These are phyloP conservation scores for Coniophora puteana DNA, from an alignment of 1,284 basidiomycete species.

Conservation along the genomic window DNA sequence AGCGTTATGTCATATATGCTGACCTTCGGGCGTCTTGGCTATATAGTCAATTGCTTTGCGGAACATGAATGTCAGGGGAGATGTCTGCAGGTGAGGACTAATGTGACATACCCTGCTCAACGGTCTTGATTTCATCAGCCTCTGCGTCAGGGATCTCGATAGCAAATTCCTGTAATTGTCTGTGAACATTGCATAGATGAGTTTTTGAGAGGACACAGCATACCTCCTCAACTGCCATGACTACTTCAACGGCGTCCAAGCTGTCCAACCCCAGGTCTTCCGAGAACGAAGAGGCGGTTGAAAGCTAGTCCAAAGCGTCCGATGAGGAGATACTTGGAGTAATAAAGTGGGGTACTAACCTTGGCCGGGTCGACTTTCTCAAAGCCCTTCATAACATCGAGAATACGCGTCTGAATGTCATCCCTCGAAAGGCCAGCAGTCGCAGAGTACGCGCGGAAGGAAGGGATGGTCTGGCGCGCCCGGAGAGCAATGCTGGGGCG, in stretches of 20 bases:
- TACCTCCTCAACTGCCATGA: constrained; percentile 99
- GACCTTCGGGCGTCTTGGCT: constrained; percentile 90
- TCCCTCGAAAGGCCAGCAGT: constrained; percentile 72
- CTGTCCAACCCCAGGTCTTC: constrained; percentile 94
- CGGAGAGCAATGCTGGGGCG: constrained; percentile 31
- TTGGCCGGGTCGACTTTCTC: constrained; percentile 91
- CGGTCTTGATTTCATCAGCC: constrained; percentile 96
- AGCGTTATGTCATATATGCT: constrained; percentile 16
- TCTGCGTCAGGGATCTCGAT: constrained; percentile 98
- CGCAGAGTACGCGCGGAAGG: constrained; percentile 69
- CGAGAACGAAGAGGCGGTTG: constrained; percentile 73
- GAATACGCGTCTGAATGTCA: constrained; percentile 77
- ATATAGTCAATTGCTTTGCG: constrained; percentile 93
- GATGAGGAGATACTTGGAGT: constrained; percentile 8
- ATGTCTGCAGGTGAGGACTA: constrained; percentile 8
- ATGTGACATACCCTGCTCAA: constrained; percentile 76
- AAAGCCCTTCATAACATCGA: constrained; percentile 90
- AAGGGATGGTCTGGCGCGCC: constrained; percentile 27
- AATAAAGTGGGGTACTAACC: constrained; percentile 41
- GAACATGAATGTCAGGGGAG: constrained; percentile 10
- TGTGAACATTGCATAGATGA: background rate
- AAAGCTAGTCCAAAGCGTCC: constrained; percentile 51
- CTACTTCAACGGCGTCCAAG: constrained; percentile 96
- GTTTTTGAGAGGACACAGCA: constrained; percentile 10
- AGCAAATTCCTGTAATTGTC: constrained; percentile 63